Base-by-base conservation (phyloP, 2,329 filamentous ascomycete genomes). In the Dactylellina sp. region DNA sequence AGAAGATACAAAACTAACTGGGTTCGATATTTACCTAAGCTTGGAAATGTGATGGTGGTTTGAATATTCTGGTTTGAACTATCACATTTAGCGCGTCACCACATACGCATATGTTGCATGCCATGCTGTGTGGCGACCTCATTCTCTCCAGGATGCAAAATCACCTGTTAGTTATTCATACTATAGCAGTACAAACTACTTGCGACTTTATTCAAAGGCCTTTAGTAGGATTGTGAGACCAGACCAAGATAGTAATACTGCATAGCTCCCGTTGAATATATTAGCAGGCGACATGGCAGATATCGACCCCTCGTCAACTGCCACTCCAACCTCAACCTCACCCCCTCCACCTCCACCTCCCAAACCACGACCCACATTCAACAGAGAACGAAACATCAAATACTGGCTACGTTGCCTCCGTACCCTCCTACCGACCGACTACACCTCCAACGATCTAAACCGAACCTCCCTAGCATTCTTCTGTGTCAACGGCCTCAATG, bases 351-450 rank as follows among this genome's bases (percentile, higher is more conserved):
- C 46, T 32, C 63, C 46, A 18, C 63, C 66, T 20, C 44, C 60
- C 22, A 63, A 35, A 25, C 52, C 75, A 7, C 60, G 59, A 32
- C 50, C 70, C 47, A 70, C 65, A 2, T 82, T 91, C 75, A 83
- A 90, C 79, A 87, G 85, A 68, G 84, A 86, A 52, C 86, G 85
- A 66, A 95, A 99, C 81, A 84, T 95, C 80, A 92, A 90, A 80
- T 99, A 97, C 86, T 99, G 93, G 89, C 87, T 93, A 77, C 89
- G 93, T 80, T 97, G 94, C 81, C 86, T 95, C 76, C 90, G 90
- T 80, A 90, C 89, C 22, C 86, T 90, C 75, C 88, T 99, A 5
- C 95, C 95, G 0, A 86, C 89, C 49, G 85, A 88, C 75, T 99
- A 98, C 83, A 96, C 91, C 14, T 86, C 89, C 80, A 95, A 91